These are phyloP conservation scores for Populus hybrid DNA, from an alignment of 441 rosid species.

Conservation along the genomic window DNA sequence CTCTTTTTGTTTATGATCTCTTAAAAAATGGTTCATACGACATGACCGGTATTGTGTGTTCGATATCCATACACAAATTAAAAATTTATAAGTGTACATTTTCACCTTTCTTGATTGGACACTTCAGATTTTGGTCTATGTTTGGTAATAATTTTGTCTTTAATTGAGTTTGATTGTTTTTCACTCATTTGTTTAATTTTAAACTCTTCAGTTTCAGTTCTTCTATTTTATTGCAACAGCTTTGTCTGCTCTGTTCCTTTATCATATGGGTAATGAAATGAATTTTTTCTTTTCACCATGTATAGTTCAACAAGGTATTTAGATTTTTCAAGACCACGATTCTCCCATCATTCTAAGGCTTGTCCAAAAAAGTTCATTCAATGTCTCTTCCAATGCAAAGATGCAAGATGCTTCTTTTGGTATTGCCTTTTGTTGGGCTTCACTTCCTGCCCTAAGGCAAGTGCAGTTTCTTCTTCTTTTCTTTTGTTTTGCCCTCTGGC, in stretches of 20 bases:
- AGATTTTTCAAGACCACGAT: conserved; percentile 66
- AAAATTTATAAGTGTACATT: too few species aligned
- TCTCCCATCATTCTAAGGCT: conserved; percentile 73
- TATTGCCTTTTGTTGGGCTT: too few species aligned
- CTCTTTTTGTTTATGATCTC: background rate
- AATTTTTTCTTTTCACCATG: conserved; percentile 14
- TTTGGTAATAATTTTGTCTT: too few species aligned
- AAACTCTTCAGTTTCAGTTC: background rate
- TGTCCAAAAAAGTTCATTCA: conserved; percentile 87
- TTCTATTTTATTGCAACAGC: too few species aligned
- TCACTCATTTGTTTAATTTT: background rate
- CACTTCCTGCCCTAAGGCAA: conserved; percentile 79
- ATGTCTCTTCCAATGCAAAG: conserved; percentile 86
- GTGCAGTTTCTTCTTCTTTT: conserved; percentile 14
- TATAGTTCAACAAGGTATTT: too few species aligned
- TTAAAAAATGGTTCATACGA: background rate
- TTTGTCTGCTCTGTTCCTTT: background rate
- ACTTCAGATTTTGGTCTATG: too few species aligned
- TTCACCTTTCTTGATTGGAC: background rate
- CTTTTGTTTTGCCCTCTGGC: background rate
- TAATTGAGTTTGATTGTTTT: too few species aligned
- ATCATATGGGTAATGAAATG: conserved; percentile 6
- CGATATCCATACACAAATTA: background rate
- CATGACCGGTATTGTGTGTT: background rate
- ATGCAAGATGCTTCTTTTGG: conserved; percentile 86